Percentiles rank a stretch among this genome's conserved stretches.
Evolutionary conservation across 306 rosid genomes (phyloP).

Genomic region (Cicer cuneatum): DNA sequence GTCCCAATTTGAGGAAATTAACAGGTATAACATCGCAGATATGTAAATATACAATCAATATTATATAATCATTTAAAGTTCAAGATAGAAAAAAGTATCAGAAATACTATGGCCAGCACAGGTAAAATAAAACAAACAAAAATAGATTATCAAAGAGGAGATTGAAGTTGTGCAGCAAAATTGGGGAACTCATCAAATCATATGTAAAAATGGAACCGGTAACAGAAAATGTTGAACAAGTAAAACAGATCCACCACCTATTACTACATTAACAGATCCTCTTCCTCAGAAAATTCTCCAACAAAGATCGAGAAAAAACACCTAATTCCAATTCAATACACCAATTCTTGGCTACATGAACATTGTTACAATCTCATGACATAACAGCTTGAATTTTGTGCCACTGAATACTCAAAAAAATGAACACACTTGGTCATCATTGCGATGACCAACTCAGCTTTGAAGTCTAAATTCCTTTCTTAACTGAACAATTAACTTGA

Average conservation of each 20-base stretch:
- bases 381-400: neutral
- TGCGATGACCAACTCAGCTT: slow-evolving; percentile 14
- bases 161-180: slow-evolving; percentile 21
- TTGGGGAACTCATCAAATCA: neutral
- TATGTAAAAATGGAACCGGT: slow-evolving; percentile 4
- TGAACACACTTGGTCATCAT: neutral
- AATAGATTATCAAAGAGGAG: neutral
- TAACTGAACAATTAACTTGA: neutral
- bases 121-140: slow-evolving; percentile 2
- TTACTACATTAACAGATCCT: slow-evolving; percentile 14
- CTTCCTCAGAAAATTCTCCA: slow-evolving; percentile 25
- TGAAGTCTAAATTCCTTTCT: slow-evolving; percentile 13
- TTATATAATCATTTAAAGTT: slow-evolving; percentile 3
- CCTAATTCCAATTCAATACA: slow-evolving; percentile 24
- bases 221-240: slow-evolving; percentile 20
- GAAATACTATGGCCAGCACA: neutral
- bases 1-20: slow-evolving; percentile 27
- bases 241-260: slow-evolving; percentile 24
- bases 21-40: neutral
- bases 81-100: neutral
- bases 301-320: slow-evolving; percentile 28
- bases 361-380: slow-evolving; percentile 24
- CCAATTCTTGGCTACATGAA: slow-evolving; percentile 6
- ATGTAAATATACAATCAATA: neutral
- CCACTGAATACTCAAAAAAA: slow-evolving; percentile 16